phyloP scores from a whole-genome alignment of 2,329 filamentous ascomycete species.

The Sarocladium strictum region DNA sequence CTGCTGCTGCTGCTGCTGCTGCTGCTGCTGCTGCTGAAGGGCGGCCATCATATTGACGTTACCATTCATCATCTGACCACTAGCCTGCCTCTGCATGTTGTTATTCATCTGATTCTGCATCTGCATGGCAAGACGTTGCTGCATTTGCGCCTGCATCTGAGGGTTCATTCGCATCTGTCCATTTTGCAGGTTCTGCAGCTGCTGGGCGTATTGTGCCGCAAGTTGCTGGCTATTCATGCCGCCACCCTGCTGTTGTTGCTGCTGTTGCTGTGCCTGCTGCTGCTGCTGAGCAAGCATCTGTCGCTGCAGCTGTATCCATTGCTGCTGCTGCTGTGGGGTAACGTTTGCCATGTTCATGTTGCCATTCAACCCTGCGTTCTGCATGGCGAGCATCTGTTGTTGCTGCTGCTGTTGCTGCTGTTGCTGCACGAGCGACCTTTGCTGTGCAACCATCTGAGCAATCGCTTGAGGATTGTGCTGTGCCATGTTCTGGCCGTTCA shows the following conservation, averaged over 20 bases:
- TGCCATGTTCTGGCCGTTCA: constrained; percentile 27
- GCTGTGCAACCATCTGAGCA: constrained; percentile 44
- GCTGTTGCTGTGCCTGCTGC: constrained; percentile 26
- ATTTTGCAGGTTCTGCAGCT: constrained; percentile 35
- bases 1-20: constrained; percentile 24
- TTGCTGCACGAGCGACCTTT: constrained; percentile 28
- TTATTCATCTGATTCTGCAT: constrained; percentile 33
- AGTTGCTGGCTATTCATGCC: constrained; percentile 38
- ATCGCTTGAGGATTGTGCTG: constrained; percentile 28
- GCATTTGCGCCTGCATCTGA: constrained; percentile 29
- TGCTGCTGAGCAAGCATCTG: constrained; percentile 28
- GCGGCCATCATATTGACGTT: constrained; percentile 30
- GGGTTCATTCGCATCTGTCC: constrained; percentile 27
- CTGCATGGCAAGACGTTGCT: constrained; percentile 31
- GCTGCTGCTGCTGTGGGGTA: constrained; percentile 30
- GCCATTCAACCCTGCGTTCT: constrained; percentile 23
- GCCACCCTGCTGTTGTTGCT: constrained; percentile 26
- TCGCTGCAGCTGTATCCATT: constrained; percentile 32
- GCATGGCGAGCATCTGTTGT: constrained; percentile 28
- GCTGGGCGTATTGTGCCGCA: constrained; percentile 37
- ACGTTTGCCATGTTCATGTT: constrained; percentile 31
- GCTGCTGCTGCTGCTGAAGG: constrained; percentile 28
- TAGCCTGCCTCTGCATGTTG: constrained; percentile 26
- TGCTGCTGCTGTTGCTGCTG: constrained; percentile 39
- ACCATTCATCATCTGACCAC: constrained; percentile 34